A percentile compares a stretch with the other conserved stretches of the same genome.
Evolutionary conservation across 2,329 filamentous ascomycete species (phyloP).

Genomic region (Pseudophaeomoniella oleicola): DNA sequence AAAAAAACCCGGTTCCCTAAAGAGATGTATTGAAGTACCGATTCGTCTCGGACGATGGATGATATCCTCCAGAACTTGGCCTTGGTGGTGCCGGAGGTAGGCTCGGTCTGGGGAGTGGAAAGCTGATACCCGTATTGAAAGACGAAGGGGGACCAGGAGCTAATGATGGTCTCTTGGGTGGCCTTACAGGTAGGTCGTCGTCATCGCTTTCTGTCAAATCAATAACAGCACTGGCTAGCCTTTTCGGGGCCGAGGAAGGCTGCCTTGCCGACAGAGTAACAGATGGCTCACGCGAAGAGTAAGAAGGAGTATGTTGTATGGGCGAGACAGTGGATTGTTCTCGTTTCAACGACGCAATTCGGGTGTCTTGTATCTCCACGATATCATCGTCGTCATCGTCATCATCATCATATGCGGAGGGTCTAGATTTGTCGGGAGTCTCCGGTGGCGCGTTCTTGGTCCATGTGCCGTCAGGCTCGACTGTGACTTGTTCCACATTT

Average conservation of each 20-base stretch:
- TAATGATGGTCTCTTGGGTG: background rate
- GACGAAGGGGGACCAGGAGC: no score
- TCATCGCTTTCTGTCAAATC: constrained; percentile 39
- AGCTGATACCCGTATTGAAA: no score
- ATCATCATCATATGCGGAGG: constrained; percentile 28
- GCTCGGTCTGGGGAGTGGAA: no score
- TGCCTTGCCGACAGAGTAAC: constrained; percentile 6
- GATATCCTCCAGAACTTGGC: no score
- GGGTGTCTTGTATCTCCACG: constrained; percentile 31
- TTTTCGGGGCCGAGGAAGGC: constrained; percentile 23
- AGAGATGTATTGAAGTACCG: no score
- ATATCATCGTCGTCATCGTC: constrained; percentile 34
- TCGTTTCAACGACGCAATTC: constrained; percentile 21
- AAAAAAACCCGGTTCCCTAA: no score
- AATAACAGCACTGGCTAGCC: constrained; percentile 34
- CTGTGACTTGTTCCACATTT: constrained; percentile 68
- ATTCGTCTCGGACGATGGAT: no score
- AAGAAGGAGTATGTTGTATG: constrained; percentile 13
- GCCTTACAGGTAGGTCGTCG: constrained; percentile 23
- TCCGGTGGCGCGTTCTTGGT: constrained; percentile 30
- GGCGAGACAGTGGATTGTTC: constrained; percentile 13
- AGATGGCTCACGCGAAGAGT: constrained; percentile 16
- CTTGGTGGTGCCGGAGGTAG: no score
- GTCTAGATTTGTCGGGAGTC: constrained; percentile 18
- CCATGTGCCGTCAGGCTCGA: constrained; percentile 81